A percentile compares a stretch with the other conserved stretches of the same genome.
Evolutionary conservation across 1,284 basidiomycete genomes (phyloP).

Genomic region (Meripilus lineatus): DNA sequence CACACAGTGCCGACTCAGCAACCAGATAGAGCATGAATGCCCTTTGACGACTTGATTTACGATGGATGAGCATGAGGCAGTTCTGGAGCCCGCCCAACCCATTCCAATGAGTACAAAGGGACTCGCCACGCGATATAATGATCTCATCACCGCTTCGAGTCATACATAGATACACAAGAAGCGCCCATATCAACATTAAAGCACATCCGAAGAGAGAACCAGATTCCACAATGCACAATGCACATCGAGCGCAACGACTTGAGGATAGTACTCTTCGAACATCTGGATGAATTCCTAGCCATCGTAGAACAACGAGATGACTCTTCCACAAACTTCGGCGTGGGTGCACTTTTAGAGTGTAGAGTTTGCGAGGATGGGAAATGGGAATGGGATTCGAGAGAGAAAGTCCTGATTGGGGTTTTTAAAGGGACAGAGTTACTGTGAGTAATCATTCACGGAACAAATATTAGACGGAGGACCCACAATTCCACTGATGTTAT

Average conservation of each 20-base stretch:
- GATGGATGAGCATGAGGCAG: too few relatives aligned
- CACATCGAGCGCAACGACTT: constrained; percentile 2
- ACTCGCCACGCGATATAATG: too few relatives aligned
- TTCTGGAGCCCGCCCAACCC: too few relatives aligned
- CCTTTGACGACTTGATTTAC: too few relatives aligned
- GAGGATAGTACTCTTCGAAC: constrained; percentile 11
- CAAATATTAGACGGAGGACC: neutral
- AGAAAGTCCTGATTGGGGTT: constrained; percentile 8
- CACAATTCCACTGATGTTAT: neutral
- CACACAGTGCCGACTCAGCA: too few relatives aligned
- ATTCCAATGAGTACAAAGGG: too few relatives aligned
- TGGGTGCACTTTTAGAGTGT: constrained; percentile 15
- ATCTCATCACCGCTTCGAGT: too few relatives aligned
- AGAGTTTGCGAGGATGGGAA: neutral
- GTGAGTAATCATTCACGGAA: constrained; percentile 11
- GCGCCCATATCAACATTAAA: too few relatives aligned
- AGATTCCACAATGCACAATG: too few relatives aligned
- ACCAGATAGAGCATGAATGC: too few relatives aligned
- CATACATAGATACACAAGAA: too few relatives aligned
- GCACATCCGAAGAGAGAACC: too few relatives aligned
- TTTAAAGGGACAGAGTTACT: constrained; percentile 12
- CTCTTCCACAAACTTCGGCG: constrained; percentile 16
- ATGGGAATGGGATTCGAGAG: neutral
- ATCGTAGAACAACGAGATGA: constrained; percentile 14
- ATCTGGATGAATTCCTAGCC: constrained; percentile 10